These are phyloP conservation scores for Carex sylvatica DNA, from an alignment of 202 grass and related monocot species.

Conservation along the genomic window DNA sequence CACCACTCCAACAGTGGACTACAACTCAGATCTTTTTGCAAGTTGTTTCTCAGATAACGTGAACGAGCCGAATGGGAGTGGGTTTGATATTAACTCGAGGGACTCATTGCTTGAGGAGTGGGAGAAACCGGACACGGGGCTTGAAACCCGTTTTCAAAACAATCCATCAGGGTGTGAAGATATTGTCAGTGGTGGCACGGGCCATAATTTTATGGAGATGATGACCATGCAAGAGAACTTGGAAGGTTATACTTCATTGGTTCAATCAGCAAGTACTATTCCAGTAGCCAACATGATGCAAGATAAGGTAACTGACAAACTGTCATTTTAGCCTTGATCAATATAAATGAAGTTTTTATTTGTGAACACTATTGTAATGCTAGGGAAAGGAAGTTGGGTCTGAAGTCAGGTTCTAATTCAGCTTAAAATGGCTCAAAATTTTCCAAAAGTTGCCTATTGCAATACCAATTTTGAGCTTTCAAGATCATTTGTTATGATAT, in stretches of 20 bases:
- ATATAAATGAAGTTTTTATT: background rate
- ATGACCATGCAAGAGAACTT: slow-evolving; percentile 45
- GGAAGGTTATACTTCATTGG: slow-evolving; percentile 35
- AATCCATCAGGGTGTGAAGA: slow-evolving; percentile 17
- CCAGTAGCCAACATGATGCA: slow-evolving; percentile 44
- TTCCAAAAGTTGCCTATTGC: background rate
- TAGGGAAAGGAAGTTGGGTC: background rate
- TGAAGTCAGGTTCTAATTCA: background rate
- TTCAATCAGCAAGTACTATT: slow-evolving; percentile 51
- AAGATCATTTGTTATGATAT: slow-evolving; percentile 5
- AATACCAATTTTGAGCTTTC: background rate
- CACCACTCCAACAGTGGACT: slow-evolving; percentile 6
- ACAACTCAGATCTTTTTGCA: slow-evolving; percentile 14
- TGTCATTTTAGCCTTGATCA: background rate
- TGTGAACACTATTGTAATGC: background rate
- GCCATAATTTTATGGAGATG: slow-evolving; percentile 36
- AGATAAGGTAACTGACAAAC: slow-evolving; percentile 60
- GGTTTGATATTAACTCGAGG: slow-evolving; percentile 75
- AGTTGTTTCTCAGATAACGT: slow-evolving; percentile 21
- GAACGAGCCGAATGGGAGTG: slow-evolving; percentile 30
- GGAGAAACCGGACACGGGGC: slow-evolving; percentile 35
- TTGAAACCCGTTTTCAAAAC: slow-evolving; percentile 42
- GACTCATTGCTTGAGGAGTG: slow-evolving; percentile 42
- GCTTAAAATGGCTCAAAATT: background rate
- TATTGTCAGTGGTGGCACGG: slow-evolving; percentile 31